Percentiles rank a stretch among this genome's conserved stretches.
Evolutionary conservation across 1,284 basidiomycete species (phyloP).

Genomic region (Puccinia hordei): DNA sequence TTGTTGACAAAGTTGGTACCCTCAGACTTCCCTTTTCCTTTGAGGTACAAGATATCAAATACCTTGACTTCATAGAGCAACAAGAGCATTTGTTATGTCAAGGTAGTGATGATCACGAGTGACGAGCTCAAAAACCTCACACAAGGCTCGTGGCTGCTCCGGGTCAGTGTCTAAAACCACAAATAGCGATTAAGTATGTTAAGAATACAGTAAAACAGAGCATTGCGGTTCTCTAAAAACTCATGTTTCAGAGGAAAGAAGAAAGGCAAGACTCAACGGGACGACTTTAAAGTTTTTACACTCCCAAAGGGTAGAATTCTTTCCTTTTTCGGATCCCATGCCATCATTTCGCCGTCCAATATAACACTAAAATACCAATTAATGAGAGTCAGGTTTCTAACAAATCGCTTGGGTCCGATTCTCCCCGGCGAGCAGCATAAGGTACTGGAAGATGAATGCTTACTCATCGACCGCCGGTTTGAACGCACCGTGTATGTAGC

Average conservation of each 20-base stretch:
- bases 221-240: background rate
- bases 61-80: slow-evolving; percentile 77
- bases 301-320: slow-evolving; percentile 85
- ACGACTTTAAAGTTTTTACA: slow-evolving; percentile 77
- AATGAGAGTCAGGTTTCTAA: slow-evolving; percentile 18
- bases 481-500: slow-evolving; percentile 74
- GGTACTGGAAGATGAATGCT: slow-evolving; percentile 57
- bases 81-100: background rate
- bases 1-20: slow-evolving; percentile 64
- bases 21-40: slow-evolving; percentile 69
- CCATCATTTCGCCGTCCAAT: slow-evolving; percentile 93
- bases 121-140: slow-evolving; percentile 31
- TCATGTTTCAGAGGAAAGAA: background rate
- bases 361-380: slow-evolving; percentile 68
- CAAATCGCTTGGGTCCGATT: background rate
- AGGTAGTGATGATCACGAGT: slow-evolving; percentile 62
- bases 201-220: background rate
- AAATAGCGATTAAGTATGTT: slow-evolving; percentile 23
- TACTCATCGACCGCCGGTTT: slow-evolving; percentile 75
- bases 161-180: background rate
- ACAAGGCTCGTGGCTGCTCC: slow-evolving; percentile 19
- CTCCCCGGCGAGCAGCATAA: slow-evolving; percentile 32
- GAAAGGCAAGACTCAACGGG: slow-evolving; percentile 64
- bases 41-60: slow-evolving; percentile 86
- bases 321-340: slow-evolving; percentile 85